phyloP scores from a whole-genome alignment of 2,329 filamentous ascomycete species.

The Fusarium robinianum region DNA sequence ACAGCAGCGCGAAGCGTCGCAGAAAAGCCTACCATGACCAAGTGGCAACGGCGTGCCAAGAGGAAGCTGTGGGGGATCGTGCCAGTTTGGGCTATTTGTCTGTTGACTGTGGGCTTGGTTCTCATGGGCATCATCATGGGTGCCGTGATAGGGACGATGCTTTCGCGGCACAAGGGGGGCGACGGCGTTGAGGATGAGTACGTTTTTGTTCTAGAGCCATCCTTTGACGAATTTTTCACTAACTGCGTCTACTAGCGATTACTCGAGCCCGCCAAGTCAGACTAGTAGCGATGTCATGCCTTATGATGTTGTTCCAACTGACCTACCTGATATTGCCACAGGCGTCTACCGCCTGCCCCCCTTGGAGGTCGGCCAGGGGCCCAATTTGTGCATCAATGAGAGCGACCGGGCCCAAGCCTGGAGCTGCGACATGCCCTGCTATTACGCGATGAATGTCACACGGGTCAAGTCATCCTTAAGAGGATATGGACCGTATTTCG shows the following conservation, averaged over 20 bases:
- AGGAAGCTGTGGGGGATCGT: slow-evolving; percentile 62
- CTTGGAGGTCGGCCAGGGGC: slow-evolving; percentile 53
- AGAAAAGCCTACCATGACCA: slow-evolving; percentile 54
- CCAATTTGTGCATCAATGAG: slow-evolving; percentile 62
- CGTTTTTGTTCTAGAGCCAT: slow-evolving; percentile 4
- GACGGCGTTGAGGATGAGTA: too few species aligned
- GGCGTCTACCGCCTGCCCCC: slow-evolving; percentile 63
- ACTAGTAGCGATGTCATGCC: slow-evolving; percentile 54
- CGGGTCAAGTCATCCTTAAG: slow-evolving; percentile 25
- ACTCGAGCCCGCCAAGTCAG: slow-evolving; percentile 39
- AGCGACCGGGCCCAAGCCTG: slow-evolving; percentile 61
- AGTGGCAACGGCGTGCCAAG: slow-evolving; percentile 59
- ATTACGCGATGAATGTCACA: neutral
- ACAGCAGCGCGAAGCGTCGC: slow-evolving; percentile 49
- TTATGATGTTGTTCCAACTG: slow-evolving; percentile 54
- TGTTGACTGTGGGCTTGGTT: slow-evolving; percentile 54
- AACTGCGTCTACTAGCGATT: slow-evolving; percentile 17
- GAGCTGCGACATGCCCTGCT: slow-evolving; percentile 61
- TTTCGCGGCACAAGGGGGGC: slow-evolving; percentile 35
- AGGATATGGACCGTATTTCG: slow-evolving; percentile 45
- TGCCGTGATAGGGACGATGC: slow-evolving; percentile 57
- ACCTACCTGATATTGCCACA: slow-evolving; percentile 56
- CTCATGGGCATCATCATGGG: slow-evolving; percentile 61
- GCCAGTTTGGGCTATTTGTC: slow-evolving; percentile 64
- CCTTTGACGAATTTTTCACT: slow-evolving; percentile 1